These are phyloP conservation scores for Uromyces viciae-fabae DNA, from an alignment of 1,284 basidiomycete genomes.

Conservation along the genomic window DNA sequence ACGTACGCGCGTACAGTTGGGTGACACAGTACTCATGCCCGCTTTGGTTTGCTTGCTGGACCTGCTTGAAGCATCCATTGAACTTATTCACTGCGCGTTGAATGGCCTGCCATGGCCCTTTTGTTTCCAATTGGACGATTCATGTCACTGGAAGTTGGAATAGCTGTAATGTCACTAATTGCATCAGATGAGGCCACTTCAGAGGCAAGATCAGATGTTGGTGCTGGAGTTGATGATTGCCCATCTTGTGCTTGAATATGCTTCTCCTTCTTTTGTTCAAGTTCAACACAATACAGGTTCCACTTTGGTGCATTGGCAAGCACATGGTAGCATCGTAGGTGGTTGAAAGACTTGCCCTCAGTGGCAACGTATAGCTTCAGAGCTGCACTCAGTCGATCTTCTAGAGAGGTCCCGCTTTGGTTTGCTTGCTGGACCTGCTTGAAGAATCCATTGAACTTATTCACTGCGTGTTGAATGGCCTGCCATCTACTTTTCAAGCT, in stretches of 20 bases:
- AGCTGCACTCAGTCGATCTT: not conserved
- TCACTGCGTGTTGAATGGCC: not conserved
- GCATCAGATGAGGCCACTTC: too few relatives aligned
- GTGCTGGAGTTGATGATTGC: too few relatives aligned
- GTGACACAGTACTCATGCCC: too few relatives aligned
- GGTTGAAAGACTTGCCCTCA: not conserved
- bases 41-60: too few relatives aligned
- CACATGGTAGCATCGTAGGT: not conserved
- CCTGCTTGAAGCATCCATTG: too few relatives aligned
- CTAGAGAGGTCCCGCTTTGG: not conserved
- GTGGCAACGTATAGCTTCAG: not conserved
- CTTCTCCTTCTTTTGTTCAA: not conserved
- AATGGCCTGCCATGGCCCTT: not conserved
- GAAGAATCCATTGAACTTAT: not conserved
- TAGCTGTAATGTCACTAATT: not conserved
- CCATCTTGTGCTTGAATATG: too few relatives aligned
- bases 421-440: not conserved
- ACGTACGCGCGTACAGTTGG: too few relatives aligned
- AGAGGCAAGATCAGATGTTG: too few relatives aligned
- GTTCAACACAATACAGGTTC: not conserved
- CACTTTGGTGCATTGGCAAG: not conserved
- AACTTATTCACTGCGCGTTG: too few relatives aligned
- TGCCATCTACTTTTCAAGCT: slow-evolving; percentile 11
- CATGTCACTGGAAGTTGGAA: not conserved
- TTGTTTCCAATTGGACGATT: not conserved